Percentiles rank a stretch among this genome's conserved stretches.
Conservation (phyloP, 2,329 filamentous ascomycete genomes). For the Phialophora chinensis region DNA sequence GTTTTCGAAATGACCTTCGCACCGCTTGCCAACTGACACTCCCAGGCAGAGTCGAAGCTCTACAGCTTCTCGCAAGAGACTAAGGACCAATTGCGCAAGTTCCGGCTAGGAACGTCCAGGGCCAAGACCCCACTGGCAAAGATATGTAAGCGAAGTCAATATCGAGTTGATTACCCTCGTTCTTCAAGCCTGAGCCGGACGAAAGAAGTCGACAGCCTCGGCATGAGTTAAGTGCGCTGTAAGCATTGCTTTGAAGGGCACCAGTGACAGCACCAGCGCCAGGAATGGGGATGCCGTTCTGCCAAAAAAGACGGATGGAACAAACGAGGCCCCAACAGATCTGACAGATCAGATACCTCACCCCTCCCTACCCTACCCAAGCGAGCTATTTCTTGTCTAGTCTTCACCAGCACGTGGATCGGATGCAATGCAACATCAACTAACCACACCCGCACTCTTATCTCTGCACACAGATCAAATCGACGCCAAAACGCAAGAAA, state of each 20-base stretch:
- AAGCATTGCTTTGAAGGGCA: neutral
- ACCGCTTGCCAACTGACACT: conserved; percentile 9
- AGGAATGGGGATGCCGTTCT: neutral
- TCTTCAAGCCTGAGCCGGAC: neutral
- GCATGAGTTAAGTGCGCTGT: neutral
- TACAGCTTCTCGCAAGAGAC: conserved; percentile 94
- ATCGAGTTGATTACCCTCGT: neutral
- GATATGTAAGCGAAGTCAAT: conserved; percentile 76
- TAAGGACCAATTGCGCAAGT: conserved; percentile 88
- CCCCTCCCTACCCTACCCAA: neutral
- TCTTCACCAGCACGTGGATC: neutral
- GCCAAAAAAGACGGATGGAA: neutral
- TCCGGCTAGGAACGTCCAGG: conserved; percentile 87
- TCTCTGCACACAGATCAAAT: conserved; percentile 63
- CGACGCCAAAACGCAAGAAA: conserved; percentile 87
- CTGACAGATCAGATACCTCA: neutral
- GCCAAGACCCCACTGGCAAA: conserved; percentile 86
- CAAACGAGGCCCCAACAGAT: neutral
- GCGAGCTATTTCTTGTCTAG: neutral
- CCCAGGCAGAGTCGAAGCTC: conserved; percentile 79
- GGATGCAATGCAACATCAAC: neutral
- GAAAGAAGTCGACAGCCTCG: neutral
- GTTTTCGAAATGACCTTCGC: neutral
- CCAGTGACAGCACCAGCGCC: neutral
- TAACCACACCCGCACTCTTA: neutral